Evolutionary conservation across 73 alveolate species (phyloP), one percentile per base, ranked within the genome.

Genomic region (Paramecium octaurelia): DNA sequence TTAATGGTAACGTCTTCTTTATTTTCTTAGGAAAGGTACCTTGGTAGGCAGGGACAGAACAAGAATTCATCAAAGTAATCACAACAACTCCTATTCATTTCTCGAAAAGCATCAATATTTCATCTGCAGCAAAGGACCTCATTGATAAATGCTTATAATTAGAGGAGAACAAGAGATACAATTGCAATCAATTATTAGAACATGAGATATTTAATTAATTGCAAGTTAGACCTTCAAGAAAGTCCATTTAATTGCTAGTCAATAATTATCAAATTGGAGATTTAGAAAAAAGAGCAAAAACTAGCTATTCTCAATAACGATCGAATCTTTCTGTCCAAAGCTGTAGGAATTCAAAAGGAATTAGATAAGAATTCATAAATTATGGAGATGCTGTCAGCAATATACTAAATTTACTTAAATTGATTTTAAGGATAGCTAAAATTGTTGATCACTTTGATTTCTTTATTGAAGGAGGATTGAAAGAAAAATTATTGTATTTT

Each of bases 1-100:
- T 96, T 8, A 92, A 68, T 58, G 97, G 96, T 46, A 92, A 57
- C 92, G 84, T 58, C 16, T 0, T 2, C 10, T 2, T 3, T n/a
- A 80, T 8, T 10, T 16, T 44, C 29, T 38, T 46, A 73, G 91
- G 91, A 23, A 43, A 48, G 42, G 94, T 97, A 12, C 98, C 98
- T 29, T 96, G 95, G 93, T 73, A 92, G 48, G 96, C 97, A 23
- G 98, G 93, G 1, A 89, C 92, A 34, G 94, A 89, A 43, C 8
- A 89, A 42, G 70, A 89, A 38, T 83, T 89, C 48, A 50, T 89
- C 10, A 59, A 50, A 24, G 73, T 59, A 11, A 71, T 71, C 21
- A 70, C 80, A 29, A 38, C 92, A 18, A 64, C 64, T 71, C 94
- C 94, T 16, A 85, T 89, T 16, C 23, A 44, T 34, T 89, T 89